Evolutionary conservation across 805 yeast species (phyloP).

Genomic region (Wickerhamomyces bovis): DNA sequence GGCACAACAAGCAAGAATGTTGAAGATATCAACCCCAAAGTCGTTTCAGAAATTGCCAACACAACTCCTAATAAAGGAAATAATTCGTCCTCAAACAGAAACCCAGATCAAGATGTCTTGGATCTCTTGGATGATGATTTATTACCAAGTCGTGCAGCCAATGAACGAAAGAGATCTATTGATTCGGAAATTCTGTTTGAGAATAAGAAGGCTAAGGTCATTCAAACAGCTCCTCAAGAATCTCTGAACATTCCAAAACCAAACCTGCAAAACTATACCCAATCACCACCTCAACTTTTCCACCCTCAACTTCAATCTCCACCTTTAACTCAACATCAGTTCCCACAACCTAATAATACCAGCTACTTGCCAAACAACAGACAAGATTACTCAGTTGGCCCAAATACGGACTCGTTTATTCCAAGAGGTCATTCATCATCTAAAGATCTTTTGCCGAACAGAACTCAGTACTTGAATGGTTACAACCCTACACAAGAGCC

Average conservation of each 20-base stretch:
- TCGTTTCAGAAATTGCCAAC: background rate
- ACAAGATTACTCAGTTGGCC: background rate
- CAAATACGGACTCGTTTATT: background rate
- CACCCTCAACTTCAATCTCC: background rate
- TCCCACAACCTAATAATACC: background rate
- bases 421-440: background rate
- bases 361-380: background rate
- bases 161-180: background rate
- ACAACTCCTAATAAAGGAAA: background rate
- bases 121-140: slow-evolving; percentile 4
- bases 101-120: slow-evolving; percentile 4
- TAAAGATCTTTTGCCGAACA: background rate
- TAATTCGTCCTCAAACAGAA: background rate
- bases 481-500: background rate
- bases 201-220: background rate
- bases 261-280: background rate
- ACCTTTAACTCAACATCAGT: background rate
- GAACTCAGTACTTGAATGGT: background rate
- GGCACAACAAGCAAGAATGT: background rate
- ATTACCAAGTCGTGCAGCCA: background rate
- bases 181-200: background rate
- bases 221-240: background rate
- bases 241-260: background rate
- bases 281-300: background rate
- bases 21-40: background rate